A percentile compares a stretch with the other conserved stretches of the same genome.
phyloP scores from a whole-genome alignment of 208 protist species.

The Entamoeba histolytica region DNA sequence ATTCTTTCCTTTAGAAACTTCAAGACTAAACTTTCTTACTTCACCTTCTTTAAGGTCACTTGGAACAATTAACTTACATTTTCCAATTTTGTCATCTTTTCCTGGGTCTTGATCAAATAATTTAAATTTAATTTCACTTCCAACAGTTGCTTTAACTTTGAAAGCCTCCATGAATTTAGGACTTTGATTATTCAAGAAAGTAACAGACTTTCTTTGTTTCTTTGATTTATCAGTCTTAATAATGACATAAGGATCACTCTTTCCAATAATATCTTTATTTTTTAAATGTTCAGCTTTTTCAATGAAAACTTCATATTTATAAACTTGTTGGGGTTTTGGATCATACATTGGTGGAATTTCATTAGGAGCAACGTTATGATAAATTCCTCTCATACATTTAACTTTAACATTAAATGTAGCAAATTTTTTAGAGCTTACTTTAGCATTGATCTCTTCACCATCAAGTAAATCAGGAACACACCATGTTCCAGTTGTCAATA shows the following conservation, averaged over 20 bases:
- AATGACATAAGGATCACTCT: neutral
- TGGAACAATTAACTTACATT: neutral
- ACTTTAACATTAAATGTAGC: neutral
- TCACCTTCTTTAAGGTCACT: neutral
- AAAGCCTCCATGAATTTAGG: neutral
- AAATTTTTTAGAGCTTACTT: neutral
- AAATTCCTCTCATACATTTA: neutral
- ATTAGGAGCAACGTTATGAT: neutral
- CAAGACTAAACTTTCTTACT: neutral
- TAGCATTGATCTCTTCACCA: neutral
- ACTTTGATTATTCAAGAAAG: neutral
- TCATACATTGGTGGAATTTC: neutral
- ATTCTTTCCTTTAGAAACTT: neutral
- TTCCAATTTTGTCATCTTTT: neutral
- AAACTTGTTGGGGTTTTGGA: neutral
- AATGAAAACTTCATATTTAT: neutral
- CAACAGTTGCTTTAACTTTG: neutral
- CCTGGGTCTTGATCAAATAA: neutral
- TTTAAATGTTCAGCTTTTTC: neutral
- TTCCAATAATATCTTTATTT: neutral
- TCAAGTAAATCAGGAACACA: neutral
- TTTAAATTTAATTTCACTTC: neutral
- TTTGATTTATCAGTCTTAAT: neutral
- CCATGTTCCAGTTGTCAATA: neutral
- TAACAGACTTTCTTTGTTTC: neutral